Evolutionary conservation across 108 stramenopile genomes (phyloP), one percentile per base, ranked within the genome.

Genomic region (Cyclotella cryptica): DNA sequence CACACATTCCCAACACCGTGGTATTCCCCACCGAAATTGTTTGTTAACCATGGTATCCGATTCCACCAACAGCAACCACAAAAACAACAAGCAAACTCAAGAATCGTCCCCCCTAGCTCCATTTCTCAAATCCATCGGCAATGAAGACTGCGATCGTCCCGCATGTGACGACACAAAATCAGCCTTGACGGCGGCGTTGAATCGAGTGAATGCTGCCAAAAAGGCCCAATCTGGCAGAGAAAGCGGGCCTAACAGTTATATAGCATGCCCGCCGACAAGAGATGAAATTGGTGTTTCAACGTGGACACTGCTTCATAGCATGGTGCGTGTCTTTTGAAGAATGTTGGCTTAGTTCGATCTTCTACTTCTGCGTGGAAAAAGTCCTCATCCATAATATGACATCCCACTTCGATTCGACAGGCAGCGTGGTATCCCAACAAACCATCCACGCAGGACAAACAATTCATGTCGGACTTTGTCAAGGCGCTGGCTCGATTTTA

Each of bases 341-440:
- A 57, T 43, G 28, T 60, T 18, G 61, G n/a, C n/a, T n/a, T n/a
- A n/a, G n/a, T n/a, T n/a, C n/a, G n/a, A n/a, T n/a, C n/a, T n/a
- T n/a, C n/a, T n/a, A n/a, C n/a, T n/a, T n/a, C n/a, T n/a, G n/a
- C n/a, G n/a, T n/a, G n/a, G n/a, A n/a, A n/a, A n/a, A n/a, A 52
- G 19, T 17, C n/a, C 60, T 13, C 7, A 35, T 18, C 63, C 41
- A 71, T 52, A 14, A 12, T 59, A 10, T 54, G 14, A 51, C 14
- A 54, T 72, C n/a, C 4, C 46, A 46, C 29, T 47, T 3, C 42
- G 40, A 60, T 77, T 40, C 17, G 59, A 26, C 44, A 88, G 88
- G 90, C 90, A 19, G 92, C 95, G 11, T 96, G 92, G 92, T 96
- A 93, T 84, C 95, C 95, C 1, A 89, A 92, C 9, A 54, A 75